A percentile compares a stretch with the other conserved stretches of the same genome.
phyloP scores from a whole-genome alignment of 768 basidiomycete genomes.

The Termitomyces sp. region DNA sequence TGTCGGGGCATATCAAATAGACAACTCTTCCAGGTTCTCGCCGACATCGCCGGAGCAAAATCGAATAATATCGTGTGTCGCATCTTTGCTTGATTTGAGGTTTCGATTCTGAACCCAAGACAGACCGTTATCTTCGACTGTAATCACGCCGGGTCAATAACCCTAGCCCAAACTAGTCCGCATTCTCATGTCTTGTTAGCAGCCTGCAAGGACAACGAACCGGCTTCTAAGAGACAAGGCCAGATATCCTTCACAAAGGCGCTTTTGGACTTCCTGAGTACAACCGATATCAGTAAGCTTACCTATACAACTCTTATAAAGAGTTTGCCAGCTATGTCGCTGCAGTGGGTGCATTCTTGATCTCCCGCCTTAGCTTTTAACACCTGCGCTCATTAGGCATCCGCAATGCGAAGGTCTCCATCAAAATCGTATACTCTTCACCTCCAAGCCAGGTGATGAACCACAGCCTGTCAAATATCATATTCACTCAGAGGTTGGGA shows the following conservation, averaged over 20 bases:
- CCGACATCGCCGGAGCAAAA: background rate
- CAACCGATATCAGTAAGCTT: background rate
- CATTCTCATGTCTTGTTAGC: conserved; percentile 10
- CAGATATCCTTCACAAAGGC: conserved; percentile 5
- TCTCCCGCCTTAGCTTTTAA: background rate
- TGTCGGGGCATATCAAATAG: conserved; percentile 8
- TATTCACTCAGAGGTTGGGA: background rate
- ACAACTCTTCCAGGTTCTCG: background rate
- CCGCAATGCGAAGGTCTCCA: background rate
- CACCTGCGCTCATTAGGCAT: background rate
- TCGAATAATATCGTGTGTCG: conserved; percentile 13
- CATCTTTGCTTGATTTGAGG: background rate
- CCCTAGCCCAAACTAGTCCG: background rate
- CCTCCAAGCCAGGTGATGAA: background rate
- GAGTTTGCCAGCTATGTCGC: background rate
- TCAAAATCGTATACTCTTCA: conserved; percentile 1
- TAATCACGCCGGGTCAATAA: conserved; percentile 5
- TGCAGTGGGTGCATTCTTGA: background rate
- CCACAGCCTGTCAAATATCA: background rate
- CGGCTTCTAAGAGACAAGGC: background rate
- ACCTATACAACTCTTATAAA: conserved; percentile 8
- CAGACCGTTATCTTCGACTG: conserved; percentile 16
- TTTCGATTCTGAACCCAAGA: background rate
- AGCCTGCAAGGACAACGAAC: conserved; percentile 6
- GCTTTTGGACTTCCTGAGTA: background rate